phyloP scores from a whole-genome alignment of 1,139 yeast genomes.

The Geotrichum macrosporum region DNA sequence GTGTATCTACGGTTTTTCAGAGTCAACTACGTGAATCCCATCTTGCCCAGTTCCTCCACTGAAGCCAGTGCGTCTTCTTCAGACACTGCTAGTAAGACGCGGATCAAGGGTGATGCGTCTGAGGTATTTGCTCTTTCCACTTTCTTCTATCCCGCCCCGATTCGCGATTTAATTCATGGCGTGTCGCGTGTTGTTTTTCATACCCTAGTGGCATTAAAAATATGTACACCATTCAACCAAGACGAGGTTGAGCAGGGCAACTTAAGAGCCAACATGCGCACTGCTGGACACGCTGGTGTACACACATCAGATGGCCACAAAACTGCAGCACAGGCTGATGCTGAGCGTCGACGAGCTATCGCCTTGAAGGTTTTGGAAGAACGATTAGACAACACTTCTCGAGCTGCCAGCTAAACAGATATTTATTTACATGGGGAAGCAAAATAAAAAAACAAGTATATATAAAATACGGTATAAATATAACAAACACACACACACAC shows the following conservation, averaged over 20 bases:
- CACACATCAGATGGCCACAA: slow-evolving; percentile 17
- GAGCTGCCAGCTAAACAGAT: not conserved
- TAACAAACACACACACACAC: no score
- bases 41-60: slow-evolving; percentile 29
- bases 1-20: slow-evolving; percentile 73
- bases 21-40: slow-evolving; percentile 38
- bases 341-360: slow-evolving; percentile 81
- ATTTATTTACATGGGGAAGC: not conserved
- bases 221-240: slow-evolving; percentile 64
- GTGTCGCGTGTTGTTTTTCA: slow-evolving; percentile 54
- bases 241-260: slow-evolving; percentile 72
- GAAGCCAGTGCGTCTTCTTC: slow-evolving; percentile 30
- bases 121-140: slow-evolving; percentile 81
- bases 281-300: slow-evolving; percentile 32
- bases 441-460: not conserved
- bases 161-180: slow-evolving; percentile 50
- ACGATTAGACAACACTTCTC: slow-evolving; percentile 36
- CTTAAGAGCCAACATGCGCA: slow-evolving; percentile 46
- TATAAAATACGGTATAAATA: no score
- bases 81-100: slow-evolving; percentile 30
- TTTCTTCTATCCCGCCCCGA: slow-evolving; percentile 64
- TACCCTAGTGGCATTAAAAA: slow-evolving; percentile 47
- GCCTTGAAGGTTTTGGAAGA: slow-evolving; percentile 82
- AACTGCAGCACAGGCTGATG: slow-evolving; percentile 42
- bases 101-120: slow-evolving; percentile 75